A percentile compares a stretch with the other conserved stretches of the same genome.
phyloP scores from a whole-genome alignment of 139 green algal species.

The Ostreobium quekettii region DNA sequence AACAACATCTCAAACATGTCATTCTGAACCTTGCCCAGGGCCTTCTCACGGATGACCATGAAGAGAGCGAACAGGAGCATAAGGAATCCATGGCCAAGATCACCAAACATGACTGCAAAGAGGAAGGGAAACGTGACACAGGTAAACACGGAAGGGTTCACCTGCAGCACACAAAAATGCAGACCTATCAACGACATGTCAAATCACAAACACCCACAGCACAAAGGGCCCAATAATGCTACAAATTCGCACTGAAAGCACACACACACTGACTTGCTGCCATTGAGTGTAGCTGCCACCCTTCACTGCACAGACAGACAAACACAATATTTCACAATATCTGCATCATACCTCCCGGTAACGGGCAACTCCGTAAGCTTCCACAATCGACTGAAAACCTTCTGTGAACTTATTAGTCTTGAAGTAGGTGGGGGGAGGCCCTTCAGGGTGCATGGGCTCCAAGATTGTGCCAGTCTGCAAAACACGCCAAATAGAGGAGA shows the following conservation, averaged over 20 bases:
- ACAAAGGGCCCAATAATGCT: too few species aligned
- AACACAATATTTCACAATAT: too few species aligned
- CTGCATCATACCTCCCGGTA: constrained; percentile 88
- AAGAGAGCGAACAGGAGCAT: constrained; percentile 71
- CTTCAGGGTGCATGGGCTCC: constrained; percentile 74
- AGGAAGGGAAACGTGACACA: constrained; percentile 99
- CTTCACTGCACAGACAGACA: too few species aligned
- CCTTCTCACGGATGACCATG: constrained; percentile 77
- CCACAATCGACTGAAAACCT: constrained; percentile 91
- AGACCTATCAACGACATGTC: too few species aligned
- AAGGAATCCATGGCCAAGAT: constrained; percentile 87
- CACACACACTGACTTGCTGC: too few species aligned
- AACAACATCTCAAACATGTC: constrained; percentile 93
- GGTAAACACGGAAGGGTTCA: constrained; percentile 90
- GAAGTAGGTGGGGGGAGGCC: constrained; percentile 90
- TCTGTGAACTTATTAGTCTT: constrained; percentile 79
- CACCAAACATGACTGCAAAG: constrained; percentile 99
- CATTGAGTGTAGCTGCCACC: too few species aligned
- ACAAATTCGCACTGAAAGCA: too few species aligned
- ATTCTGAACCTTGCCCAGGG: constrained; percentile 50
- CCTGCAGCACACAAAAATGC: constrained; percentile 17
- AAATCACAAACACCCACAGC: too few species aligned
- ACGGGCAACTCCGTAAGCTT: constrained; percentile 90
- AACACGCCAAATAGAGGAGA: too few species aligned
- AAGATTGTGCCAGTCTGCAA: constrained; percentile 71